Evolutionary conservation across 2,329 filamentous ascomycete genomes (phyloP).

Genomic region (Tolypocladium tropicale): DNA sequence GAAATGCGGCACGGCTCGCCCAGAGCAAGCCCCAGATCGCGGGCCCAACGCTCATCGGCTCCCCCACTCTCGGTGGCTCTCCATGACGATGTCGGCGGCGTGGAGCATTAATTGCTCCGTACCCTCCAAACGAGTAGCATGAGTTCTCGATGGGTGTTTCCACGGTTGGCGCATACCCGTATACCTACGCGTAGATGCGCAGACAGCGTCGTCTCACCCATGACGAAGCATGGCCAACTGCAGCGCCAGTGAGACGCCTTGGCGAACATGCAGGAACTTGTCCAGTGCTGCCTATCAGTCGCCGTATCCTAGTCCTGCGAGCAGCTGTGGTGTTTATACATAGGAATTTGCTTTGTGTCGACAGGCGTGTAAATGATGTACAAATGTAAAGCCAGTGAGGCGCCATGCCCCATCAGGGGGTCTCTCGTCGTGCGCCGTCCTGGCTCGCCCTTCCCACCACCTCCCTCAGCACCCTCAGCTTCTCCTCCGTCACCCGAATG

Average conservation of each 20-base stretch:
- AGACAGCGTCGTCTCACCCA: too few species aligned
- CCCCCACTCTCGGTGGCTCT: too few species aligned
- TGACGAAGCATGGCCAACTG: neutral
- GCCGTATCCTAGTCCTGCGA: neutral
- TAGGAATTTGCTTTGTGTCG: neutral
- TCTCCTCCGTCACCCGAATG: slow-evolving; percentile 78
- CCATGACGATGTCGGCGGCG: too few species aligned
- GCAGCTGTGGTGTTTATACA: neutral
- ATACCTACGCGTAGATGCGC: too few species aligned
- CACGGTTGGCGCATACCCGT: too few species aligned
- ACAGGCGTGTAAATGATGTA: neutral
- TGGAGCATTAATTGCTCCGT: too few species aligned
- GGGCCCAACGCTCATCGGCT: neutral
- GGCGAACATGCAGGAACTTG: neutral
- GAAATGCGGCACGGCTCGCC: neutral
- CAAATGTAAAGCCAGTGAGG: neutral
- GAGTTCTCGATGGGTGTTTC: too few species aligned
- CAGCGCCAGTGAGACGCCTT: neutral
- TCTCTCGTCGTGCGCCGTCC: neutral
- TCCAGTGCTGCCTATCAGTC: neutral
- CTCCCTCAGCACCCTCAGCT: slow-evolving; percentile 64
- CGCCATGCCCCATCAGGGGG: neutral
- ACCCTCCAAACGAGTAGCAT: too few species aligned
- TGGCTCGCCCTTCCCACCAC: slow-evolving; percentile 45
- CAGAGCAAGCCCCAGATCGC: neutral